Evolutionary conservation across 2,329 filamentous ascomycete species (phyloP).

Genomic region (Rachicladosporium sp.): DNA sequence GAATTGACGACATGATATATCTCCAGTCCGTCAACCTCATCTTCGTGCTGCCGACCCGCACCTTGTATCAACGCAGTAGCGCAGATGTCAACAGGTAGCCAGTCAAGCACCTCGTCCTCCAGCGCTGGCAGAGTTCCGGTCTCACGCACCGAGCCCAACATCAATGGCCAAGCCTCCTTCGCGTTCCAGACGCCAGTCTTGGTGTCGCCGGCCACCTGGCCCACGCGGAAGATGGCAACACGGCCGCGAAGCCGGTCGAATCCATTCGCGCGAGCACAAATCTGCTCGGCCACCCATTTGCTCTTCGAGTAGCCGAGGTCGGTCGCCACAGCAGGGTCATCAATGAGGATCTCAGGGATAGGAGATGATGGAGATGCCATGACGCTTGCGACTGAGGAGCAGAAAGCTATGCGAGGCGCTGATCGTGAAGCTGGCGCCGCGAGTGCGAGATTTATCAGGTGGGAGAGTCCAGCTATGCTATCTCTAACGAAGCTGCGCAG

Average conservation of each 20-base stretch:
- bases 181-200: constrained; percentile 35
- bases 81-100: constrained; percentile 37
- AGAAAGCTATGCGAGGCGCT: constrained; percentile 35
- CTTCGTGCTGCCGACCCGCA: constrained; percentile 15
- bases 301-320: constrained; percentile 44
- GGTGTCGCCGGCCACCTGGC: constrained; percentile 36
- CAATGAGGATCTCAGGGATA: constrained; percentile 32
- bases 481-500: constrained; percentile 44
- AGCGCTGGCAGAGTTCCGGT: constrained; percentile 31
- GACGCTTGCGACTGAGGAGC: constrained; percentile 40
- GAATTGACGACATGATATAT: constrained; percentile 42
- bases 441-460: constrained; percentile 37
- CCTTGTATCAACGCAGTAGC: constrained; percentile 31
- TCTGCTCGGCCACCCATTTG: constrained; percentile 47
- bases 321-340: constrained; percentile 32
- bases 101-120: constrained; percentile 26
- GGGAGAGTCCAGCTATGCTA: constrained; percentile 37
- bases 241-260: constrained; percentile 20
- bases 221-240: constrained; percentile 34
- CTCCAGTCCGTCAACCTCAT: constrained; percentile 6
- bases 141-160: constrained; percentile 31
- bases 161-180: constrained; percentile 38
- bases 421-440: constrained; percentile 14
- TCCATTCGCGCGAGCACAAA: constrained; percentile 32
- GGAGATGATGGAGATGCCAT: constrained; percentile 16